Evolutionary conservation across 108 stramenopile genomes (phyloP).

Genomic region (Pelagomonas calceolata): DNA sequence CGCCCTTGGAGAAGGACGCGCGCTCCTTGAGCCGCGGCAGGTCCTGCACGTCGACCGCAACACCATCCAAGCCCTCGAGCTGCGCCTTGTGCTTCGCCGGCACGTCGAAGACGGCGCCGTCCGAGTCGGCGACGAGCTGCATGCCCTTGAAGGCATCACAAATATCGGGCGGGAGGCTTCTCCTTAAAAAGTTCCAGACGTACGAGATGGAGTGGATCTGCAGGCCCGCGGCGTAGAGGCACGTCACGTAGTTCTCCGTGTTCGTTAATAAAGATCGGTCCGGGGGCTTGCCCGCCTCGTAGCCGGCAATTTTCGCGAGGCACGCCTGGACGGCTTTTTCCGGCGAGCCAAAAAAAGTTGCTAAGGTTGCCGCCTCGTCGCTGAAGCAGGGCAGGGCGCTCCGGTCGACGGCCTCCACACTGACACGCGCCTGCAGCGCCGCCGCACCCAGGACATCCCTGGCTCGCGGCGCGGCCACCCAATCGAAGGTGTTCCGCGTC

Average conservation of each 20-base stretch:
- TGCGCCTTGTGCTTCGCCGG: neutral
- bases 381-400: neutral
- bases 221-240: neutral
- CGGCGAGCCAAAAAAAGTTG: no score
- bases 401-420: neutral
- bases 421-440: neutral
- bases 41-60: neutral
- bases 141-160: neutral
- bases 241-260: neutral
- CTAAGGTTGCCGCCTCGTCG: neutral
- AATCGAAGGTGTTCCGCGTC: neutral
- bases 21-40: neutral
- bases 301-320: neutral
- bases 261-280: neutral
- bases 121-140: neutral
- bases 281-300: neutral
- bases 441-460: neutral
- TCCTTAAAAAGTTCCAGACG: neutral
- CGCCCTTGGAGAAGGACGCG: neutral
- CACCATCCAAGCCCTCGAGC: neutral
- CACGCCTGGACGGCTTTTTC: neutral
- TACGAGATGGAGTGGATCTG: neutral
- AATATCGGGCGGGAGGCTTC: neutral
- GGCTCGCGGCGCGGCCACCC: neutral
- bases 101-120: neutral